Evolutionary conservation across 768 basidiomycete species (phyloP).

Genomic region (Tubosaeta sp.): DNA sequence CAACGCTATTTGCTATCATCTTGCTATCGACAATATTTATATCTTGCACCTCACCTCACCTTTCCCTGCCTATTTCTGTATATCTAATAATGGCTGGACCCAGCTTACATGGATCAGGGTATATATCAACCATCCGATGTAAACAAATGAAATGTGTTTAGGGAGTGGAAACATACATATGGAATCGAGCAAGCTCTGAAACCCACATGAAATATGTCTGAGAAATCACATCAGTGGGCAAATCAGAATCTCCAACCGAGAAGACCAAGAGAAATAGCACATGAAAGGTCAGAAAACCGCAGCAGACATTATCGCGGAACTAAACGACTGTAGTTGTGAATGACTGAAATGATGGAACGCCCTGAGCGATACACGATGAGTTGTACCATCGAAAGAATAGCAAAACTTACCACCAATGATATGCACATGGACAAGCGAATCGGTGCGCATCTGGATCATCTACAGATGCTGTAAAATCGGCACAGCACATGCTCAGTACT

Average conservation of each 20-base stretch:
- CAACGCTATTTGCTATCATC: not conserved
- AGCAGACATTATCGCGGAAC: constrained; percentile 24
- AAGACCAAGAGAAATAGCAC: constrained; percentile 20
- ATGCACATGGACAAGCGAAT: constrained; percentile 24
- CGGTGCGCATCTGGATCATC: constrained; percentile 16
- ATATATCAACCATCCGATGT: constrained; percentile 16
- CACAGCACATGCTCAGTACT: constrained; percentile 35
- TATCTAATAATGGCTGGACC: not conserved
- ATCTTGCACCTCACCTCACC: not conserved
- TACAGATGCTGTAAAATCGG: constrained; percentile 15
- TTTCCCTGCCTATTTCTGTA: not conserved
- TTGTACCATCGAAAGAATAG: not conserved
- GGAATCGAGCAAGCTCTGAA: constrained; percentile 7
- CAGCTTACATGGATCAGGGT: constrained; percentile 7
- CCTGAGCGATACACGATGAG: constrained; percentile 3
- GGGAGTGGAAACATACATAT: constrained; percentile 5
- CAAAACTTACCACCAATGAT: constrained; percentile 14
- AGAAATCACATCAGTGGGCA: not conserved
- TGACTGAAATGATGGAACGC: constrained; percentile 17
- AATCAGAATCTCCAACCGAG: constrained; percentile 9
- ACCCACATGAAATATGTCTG: constrained; percentile 2
- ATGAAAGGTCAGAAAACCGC: constrained; percentile 13
- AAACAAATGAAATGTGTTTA: constrained; percentile 8
- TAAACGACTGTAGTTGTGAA: constrained; percentile 32
- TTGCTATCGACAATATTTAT: constrained; percentile 5